Percentiles rank a stretch among this genome's conserved stretches.
Evolutionary conservation across 169 alveolate species (phyloP).

Genomic region (Condylostoma magnum): DNA sequence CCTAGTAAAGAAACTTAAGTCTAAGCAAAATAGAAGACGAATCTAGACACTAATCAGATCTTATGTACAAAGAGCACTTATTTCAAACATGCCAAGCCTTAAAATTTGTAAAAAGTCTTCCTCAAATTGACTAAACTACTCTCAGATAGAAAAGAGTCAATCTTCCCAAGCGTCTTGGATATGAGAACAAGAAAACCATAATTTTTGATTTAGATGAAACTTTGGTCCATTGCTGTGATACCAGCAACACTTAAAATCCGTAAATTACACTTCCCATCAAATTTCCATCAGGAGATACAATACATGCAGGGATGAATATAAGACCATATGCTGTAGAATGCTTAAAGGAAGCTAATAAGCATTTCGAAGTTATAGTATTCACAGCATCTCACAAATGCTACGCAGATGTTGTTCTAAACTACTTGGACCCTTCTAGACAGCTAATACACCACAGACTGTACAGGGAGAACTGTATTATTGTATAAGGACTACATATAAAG

Average conservation of each 20-base stretch:
- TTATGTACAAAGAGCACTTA: neutral
- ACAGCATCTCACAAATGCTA: slow-evolving; percentile 76
- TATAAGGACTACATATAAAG: slow-evolving; percentile 62
- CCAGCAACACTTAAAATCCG: neutral
- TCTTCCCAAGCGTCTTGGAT: neutral
- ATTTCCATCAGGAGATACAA: slow-evolving; percentile 19
- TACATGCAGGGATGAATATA: slow-evolving; percentile 62
- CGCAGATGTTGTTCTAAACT: slow-evolving; percentile 74
- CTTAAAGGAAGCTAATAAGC: slow-evolving; percentile 45
- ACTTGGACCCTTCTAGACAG: slow-evolving; percentile 61
- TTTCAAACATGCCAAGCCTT: neutral
- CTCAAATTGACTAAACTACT: neutral
- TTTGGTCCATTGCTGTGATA: slow-evolving; percentile 52
- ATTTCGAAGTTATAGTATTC: slow-evolving; percentile 70
- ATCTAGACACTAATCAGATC: neutral
- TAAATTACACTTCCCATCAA: neutral
- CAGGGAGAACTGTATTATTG: slow-evolving; percentile 66
- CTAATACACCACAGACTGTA: slow-evolving; percentile 58
- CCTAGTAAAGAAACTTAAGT: neutral
- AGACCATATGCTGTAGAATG: slow-evolving; percentile 68
- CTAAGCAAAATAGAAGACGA: neutral
- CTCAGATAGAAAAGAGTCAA: neutral
- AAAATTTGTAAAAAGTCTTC: neutral
- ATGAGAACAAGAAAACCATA: slow-evolving; percentile 27
- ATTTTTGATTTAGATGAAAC: slow-evolving; percentile 69